Conservation (phyloP, 1,139 yeast species). For the Scheffersomyces cryptocercus region DNA sequence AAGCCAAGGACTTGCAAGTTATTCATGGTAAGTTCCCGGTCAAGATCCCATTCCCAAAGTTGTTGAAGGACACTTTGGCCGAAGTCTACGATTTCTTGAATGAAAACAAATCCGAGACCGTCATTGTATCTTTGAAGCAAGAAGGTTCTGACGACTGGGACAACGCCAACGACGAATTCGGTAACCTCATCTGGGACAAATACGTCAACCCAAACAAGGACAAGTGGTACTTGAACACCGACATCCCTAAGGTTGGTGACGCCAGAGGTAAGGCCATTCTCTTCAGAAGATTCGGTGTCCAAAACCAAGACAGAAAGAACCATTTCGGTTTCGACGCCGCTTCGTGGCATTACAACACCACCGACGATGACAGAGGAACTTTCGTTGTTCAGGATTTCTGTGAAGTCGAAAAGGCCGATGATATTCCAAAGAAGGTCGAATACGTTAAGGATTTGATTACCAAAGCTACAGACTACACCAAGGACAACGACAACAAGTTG, state of each 20-base stretch:
- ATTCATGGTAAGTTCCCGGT: conserved; percentile 81
- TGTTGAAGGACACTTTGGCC: conserved; percentile 46
- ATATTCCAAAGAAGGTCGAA: conserved; percentile 56
- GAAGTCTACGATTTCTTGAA: conserved; percentile 63
- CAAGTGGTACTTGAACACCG: conserved; percentile 61
- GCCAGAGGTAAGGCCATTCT: conserved; percentile 67
- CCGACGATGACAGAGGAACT: conserved; percentile 62
- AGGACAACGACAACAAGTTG: conserved; percentile 52
- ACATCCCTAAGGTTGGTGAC: conserved; percentile 60
- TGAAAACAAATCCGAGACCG: conserved; percentile 57
- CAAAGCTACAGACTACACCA: conserved; percentile 52
- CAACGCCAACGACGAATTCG: conserved; percentile 63
- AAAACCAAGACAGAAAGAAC: conserved; percentile 40
- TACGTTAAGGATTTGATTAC: conserved; percentile 59
- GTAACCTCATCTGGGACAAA: conserved; percentile 61
- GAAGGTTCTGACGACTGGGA: conserved; percentile 74
- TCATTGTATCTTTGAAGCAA: conserved; percentile 69
- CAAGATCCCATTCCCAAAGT: conserved; percentile 57
- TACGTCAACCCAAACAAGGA: conserved; percentile 53
- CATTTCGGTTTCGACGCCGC: conserved; percentile 69
- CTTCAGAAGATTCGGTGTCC: conserved; percentile 71
- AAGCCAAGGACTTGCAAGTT: conserved; percentile 60
- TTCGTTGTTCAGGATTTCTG: conserved; percentile 76
- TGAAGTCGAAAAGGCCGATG: conserved; percentile 56
- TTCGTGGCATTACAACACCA: conserved; percentile 67